Percentiles rank a stretch among this genome's conserved stretches.
phyloP scores from a whole-genome alignment of 805 yeast species.

The Lipomyces kockii region DNA sequence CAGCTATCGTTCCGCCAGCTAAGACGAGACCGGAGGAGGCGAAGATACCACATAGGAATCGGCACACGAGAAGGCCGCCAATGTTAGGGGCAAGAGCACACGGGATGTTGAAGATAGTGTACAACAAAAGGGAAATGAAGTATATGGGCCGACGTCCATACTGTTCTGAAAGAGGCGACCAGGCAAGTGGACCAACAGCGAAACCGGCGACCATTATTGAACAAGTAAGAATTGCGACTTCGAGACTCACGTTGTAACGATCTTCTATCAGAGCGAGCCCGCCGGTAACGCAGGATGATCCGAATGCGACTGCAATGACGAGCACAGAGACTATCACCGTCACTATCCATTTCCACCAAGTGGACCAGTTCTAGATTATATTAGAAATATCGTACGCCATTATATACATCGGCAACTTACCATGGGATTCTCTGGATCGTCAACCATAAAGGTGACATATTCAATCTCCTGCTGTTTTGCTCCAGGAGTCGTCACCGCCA shows the following conservation, averaged over 20 bases:
- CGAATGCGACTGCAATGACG: constrained; percentile 88
- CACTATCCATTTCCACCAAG: constrained; percentile 45
- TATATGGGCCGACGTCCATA: constrained; percentile 85
- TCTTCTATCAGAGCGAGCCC: constrained; percentile 69
- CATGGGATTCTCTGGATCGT: constrained; percentile 85
- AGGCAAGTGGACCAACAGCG: constrained; percentile 78
- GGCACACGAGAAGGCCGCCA: constrained; percentile 75
- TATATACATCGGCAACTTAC: not conserved
- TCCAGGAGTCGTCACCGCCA: constrained; percentile 38
- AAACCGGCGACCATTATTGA: constrained; percentile 89
- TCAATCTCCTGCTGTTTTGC: constrained; percentile 52
- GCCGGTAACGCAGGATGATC: constrained; percentile 88
- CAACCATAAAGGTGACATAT: constrained; percentile 78
- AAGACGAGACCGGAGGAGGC: constrained; percentile 79
- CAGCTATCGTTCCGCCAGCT: constrained; percentile 90
- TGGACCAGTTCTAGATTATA: constrained; percentile 20
- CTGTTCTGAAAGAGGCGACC: constrained; percentile 88
- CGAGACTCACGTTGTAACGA: constrained; percentile 69
- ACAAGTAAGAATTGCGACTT: constrained; percentile 77
- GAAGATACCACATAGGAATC: constrained; percentile 86
- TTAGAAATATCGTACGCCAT: not conserved
- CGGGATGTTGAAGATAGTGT: constrained; percentile 80
- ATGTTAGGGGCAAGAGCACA: constrained; percentile 82
- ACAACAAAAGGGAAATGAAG: constrained; percentile 71
- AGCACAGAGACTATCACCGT: constrained; percentile 68